Evolutionary conservation across 2,329 filamentous ascomycete genomes (phyloP).

Genomic region (Aspergillus fructus): DNA sequence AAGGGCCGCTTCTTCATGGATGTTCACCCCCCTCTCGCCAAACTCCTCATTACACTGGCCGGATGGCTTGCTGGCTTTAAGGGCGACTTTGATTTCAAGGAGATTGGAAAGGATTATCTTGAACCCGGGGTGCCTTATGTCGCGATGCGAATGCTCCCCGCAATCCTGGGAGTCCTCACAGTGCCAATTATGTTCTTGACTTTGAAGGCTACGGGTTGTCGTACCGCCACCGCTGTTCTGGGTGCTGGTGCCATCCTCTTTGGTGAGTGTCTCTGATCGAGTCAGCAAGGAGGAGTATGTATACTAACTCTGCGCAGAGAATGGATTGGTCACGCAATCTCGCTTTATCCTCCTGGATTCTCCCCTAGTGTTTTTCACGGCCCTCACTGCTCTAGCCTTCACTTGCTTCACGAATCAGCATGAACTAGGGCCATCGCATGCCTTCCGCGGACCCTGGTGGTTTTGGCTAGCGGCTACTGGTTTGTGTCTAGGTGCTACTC

Average conservation of each 20-base stretch:
- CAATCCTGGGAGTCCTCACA: conserved; percentile 81
- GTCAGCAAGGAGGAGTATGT: background rate
- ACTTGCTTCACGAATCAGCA: conserved; percentile 95
- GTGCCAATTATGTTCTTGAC: conserved; percentile 94
- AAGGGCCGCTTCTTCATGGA: conserved; percentile 99
- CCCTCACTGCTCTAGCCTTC: conserved; percentile 85
- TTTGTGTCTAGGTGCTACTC: conserved; percentile 81
- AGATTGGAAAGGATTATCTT: conserved; percentile 98
- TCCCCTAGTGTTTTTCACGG: conserved; percentile 88
- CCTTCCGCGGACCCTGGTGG: conserved; percentile 92
- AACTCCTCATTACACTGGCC: conserved; percentile 91
- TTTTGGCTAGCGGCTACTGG: conserved; percentile 92
- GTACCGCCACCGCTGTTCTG: conserved; percentile 77
- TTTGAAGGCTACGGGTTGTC: conserved; percentile 85
- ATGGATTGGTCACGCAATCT: conserved; percentile 91
- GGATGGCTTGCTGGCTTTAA: conserved; percentile 95
- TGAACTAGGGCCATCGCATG: conserved; percentile 83
- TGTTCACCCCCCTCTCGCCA: conserved; percentile 95
- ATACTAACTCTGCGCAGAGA: conserved; percentile 60
- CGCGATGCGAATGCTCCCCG: conserved; percentile 91
- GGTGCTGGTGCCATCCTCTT: conserved; percentile 88
- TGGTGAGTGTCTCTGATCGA: conserved; percentile 52
- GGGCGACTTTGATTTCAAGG: conserved; percentile 97
- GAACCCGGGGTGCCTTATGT: conserved; percentile 96
- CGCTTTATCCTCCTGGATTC: conserved; percentile 95